Conservation (phyloP, 139 green algal genomes). For the Chlorella vulgaris region DNA sequence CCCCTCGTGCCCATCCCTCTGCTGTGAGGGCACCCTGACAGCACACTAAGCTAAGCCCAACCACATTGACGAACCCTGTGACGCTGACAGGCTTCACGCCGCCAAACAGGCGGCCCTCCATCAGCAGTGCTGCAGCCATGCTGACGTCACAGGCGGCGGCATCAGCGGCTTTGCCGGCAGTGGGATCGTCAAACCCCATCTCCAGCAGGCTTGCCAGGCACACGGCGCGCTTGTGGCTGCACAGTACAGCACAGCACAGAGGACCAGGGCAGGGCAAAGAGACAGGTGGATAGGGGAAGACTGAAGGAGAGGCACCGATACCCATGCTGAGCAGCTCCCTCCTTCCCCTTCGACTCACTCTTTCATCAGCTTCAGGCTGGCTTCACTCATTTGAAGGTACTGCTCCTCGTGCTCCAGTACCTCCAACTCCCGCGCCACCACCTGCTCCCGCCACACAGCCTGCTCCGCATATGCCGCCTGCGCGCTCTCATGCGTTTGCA, state of each 20-base stretch:
- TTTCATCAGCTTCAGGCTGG: slow-evolving; percentile 19
- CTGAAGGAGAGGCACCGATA: background rate
- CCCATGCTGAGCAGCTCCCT: no score
- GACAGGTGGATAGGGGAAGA: background rate
- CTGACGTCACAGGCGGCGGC: background rate
- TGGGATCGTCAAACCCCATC: slow-evolving; percentile 1
- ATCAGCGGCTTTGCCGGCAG: background rate
- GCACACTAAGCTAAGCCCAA: background rate
- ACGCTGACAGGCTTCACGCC: slow-evolving; percentile 23
- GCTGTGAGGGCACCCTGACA: no score
- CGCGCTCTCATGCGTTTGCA: background rate
- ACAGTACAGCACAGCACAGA: background rate
- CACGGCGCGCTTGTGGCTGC: slow-evolving; percentile 21
- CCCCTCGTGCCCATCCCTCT: no score
- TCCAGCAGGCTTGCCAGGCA: slow-evolving; percentile 5
- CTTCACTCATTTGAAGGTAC: slow-evolving; percentile 21
- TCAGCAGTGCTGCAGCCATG: background rate
- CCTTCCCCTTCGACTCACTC: no score
- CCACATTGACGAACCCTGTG: slow-evolving; percentile 5
- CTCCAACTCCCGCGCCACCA: background rate
- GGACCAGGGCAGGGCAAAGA: no score
- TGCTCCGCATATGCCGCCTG: background rate
- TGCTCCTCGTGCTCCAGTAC: slow-evolving; percentile 20
- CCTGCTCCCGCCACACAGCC: slow-evolving; percentile 7
- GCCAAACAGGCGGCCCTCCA: background rate